Percentiles rank a stretch among this genome's conserved stretches.
These are phyloP conservation scores for Heliosperma pusillum DNA, from an alignment of 148 eudicot species.

Conservation along the genomic window DNA sequence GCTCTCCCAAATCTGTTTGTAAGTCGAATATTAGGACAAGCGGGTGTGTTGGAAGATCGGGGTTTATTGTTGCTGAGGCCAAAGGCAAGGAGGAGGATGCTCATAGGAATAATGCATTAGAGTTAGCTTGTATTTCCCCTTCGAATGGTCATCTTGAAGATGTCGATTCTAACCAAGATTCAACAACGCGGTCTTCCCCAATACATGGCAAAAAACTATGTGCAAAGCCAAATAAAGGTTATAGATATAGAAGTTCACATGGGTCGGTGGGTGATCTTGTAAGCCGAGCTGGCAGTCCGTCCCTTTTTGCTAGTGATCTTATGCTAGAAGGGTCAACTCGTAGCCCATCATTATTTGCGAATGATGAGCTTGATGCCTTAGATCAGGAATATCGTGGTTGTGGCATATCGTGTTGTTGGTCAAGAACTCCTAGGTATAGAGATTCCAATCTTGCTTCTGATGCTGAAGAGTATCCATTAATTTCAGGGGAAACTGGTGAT, in stretches of 20 bases:
- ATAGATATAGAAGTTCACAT: constrained; percentile 37
- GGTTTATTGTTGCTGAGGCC: constrained; percentile 15
- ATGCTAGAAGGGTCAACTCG: constrained; percentile 42
- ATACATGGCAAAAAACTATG: constrained; percentile 26
- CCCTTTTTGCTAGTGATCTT: constrained; percentile 42
- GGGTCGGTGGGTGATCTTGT: constrained; percentile 53
- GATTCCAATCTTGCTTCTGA: constrained; percentile 42
- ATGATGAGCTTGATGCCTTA: constrained; percentile 47
- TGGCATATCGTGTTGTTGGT: constrained; percentile 81
- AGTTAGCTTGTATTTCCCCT: constrained; percentile 43
- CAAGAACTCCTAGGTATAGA: constrained; percentile 60
- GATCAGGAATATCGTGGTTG: constrained; percentile 55
- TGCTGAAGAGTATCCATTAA: constrained; percentile 59
- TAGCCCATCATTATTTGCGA: constrained; percentile 43
- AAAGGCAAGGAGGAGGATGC: constrained; percentile 31
- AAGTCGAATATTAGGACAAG: constrained; percentile 21
- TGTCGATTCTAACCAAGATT: constrained; percentile 56
- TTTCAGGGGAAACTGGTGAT: constrained; percentile 46
- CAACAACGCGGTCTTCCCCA: constrained; percentile 33
- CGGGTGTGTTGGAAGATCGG: constrained; percentile 23
- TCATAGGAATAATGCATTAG: constrained; percentile 37
- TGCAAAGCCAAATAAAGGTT: constrained; percentile 27
- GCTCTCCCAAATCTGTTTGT: constrained; percentile 24
- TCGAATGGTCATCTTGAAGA: constrained; percentile 46
- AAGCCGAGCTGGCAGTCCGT: constrained; percentile 61